Evolutionary conservation across 179 eudicot genomes (phyloP).

Genomic region (Actinidia polygama): DNA sequence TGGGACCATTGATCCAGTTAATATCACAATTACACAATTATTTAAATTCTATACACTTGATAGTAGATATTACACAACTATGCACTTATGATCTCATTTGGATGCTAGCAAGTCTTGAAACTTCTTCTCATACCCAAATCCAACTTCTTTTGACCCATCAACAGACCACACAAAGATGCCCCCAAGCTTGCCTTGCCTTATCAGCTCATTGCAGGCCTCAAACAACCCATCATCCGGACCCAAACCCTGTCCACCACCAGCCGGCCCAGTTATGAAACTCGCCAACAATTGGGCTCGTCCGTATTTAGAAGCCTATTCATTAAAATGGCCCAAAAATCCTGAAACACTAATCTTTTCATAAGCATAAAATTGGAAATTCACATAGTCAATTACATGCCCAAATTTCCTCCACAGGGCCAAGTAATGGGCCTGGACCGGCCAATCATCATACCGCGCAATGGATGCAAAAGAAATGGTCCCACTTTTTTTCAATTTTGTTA

Average conservation of each 20-base stretch:
- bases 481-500: conserved; percentile 42
- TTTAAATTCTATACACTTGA: no score
- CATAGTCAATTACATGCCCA: conserved; percentile 57
- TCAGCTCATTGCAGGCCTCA: conserved; percentile 40
- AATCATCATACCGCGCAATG: conserved; percentile 55
- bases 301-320: conserved; percentile 43
- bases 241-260: conserved; percentile 47
- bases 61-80: no score
- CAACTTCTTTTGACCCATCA: conserved; percentile 50
- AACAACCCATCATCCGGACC: conserved; percentile 46
- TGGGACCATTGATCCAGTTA: no score
- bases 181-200: conserved; percentile 33
- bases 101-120: conserved; percentile 44
- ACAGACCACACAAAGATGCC: conserved; percentile 71
- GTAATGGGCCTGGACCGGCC: conserved; percentile 48
- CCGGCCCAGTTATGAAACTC: conserved; percentile 51
- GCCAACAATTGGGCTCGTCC: conserved; percentile 55
- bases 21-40: no score
- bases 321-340: conserved; percentile 41
- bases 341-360: conserved; percentile 46
- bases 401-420: conserved; percentile 54
- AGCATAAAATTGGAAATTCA: conserved; percentile 68
- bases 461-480: conserved; percentile 56
- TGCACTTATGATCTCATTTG: no score
- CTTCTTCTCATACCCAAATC: conserved; percentile 44